A percentile compares a stretch with the other conserved stretches of the same genome.
These are phyloP conservation scores for Colletotrichum agaves DNA, from an alignment of 2,329 filamentous ascomycete species.

Conservation along the genomic window DNA sequence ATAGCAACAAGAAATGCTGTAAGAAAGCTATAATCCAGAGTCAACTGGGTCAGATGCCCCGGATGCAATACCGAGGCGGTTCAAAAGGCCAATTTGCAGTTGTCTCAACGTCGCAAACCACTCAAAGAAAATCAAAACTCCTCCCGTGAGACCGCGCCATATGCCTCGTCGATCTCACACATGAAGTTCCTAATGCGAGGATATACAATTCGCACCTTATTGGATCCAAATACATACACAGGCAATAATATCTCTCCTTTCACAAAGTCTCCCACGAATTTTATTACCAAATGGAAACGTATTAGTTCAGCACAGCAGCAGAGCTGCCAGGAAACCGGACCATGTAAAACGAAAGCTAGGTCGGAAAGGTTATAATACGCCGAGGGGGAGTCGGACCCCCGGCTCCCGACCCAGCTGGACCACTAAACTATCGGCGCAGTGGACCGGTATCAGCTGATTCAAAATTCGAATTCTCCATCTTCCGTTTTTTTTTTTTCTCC, in stretches of 20 bases:
- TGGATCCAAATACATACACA: no score
- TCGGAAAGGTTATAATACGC: neutral
- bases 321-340: no score
- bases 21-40: neutral
- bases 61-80: neutral
- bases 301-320: no score
- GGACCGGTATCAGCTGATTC: rapidly evolving
- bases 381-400: conserved; percentile 33
- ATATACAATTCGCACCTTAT: neutral
- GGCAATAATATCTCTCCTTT: no score
- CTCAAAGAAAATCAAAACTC: neutral
- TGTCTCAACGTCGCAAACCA: neutral
- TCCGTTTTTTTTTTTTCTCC: no score
- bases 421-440: conserved; percentile 30
- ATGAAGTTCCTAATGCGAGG: neutral
- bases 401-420: conserved; percentile 31
- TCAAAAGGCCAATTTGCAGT: neutral
- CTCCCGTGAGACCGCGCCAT: neutral
- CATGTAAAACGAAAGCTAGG: no score
- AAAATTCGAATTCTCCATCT: no score
- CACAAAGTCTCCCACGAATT: no score
- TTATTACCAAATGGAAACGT: neutral
- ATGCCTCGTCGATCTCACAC: neutral
- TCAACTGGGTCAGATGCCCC: neutral
- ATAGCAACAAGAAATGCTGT: no score